A percentile compares a stretch with the other conserved stretches of the same genome.
These are phyloP conservation scores for Amanita rimosa DNA, from an alignment of 768 basidiomycete genomes.

Conservation along the genomic window DNA sequence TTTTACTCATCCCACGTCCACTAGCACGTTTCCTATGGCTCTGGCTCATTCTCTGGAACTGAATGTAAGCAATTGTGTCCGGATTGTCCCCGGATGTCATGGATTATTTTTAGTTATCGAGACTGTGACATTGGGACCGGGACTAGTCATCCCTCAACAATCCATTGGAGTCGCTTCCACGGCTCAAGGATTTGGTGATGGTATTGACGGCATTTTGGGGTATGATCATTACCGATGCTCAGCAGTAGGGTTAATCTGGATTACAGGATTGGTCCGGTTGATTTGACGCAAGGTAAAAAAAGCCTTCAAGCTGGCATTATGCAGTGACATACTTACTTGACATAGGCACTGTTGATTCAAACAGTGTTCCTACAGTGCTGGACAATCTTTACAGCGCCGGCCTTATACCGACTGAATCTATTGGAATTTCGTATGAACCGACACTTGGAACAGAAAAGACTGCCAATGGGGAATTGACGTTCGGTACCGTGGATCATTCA, in stretches of 20 bases:
- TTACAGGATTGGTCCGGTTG: slow-evolving; percentile 37
- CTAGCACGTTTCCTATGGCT: slow-evolving; percentile 43
- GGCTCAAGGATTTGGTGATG: slow-evolving; percentile 29
- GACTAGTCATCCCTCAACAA: slow-evolving; percentile 33
- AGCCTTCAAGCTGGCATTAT: no score
- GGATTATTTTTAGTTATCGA: slow-evolving; percentile 27
- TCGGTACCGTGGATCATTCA: slow-evolving; percentile 37
- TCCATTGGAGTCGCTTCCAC: slow-evolving; percentile 34
- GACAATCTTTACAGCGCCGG: slow-evolving; percentile 42
- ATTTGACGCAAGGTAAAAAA: slow-evolving; percentile 26
- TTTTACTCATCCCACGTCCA: slow-evolving; percentile 2
- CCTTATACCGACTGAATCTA: slow-evolving; percentile 28
- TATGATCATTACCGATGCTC: slow-evolving; percentile 6
- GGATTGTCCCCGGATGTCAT: neutral
- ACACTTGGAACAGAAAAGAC: slow-evolving; percentile 21
- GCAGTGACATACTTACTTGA: neutral
- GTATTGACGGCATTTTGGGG: slow-evolving; percentile 44
- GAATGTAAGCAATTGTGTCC: slow-evolving; percentile 27
- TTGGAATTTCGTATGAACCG: slow-evolving; percentile 44
- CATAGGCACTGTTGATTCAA: slow-evolving; percentile 26
- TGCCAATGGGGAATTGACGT: slow-evolving; percentile 43
- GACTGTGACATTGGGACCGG: slow-evolving; percentile 28
- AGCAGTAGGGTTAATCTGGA: neutral
- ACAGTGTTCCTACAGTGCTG: slow-evolving; percentile 41
- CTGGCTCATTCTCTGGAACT: slow-evolving; percentile 39